Conservation (phyloP, 805 yeast genomes). For the Candida peoriensis region DNA sequence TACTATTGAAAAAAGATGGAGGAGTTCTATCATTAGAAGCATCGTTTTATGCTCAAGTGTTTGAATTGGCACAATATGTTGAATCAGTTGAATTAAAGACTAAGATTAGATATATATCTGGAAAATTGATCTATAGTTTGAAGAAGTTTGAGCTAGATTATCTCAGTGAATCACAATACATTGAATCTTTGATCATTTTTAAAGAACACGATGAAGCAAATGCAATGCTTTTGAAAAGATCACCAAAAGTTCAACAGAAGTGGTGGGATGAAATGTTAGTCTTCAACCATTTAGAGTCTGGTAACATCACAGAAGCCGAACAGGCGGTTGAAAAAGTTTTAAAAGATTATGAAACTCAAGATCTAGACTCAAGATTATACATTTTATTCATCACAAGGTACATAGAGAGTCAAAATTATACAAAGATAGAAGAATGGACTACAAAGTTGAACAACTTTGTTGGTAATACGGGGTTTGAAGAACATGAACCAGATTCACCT, state of each 20-base stretch:
- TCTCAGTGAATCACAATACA: conserved; percentile 44
- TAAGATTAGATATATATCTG: conserved; percentile 34
- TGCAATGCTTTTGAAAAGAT: conserved; percentile 31
- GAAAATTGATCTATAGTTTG: conserved; percentile 37
- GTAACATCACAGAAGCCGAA: conserved; percentile 33
- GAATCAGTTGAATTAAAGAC: conserved; percentile 27
- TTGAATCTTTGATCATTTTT: conserved; percentile 36
- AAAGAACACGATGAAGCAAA: conserved; percentile 32
- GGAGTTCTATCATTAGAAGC: conserved; percentile 23
- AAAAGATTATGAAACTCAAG: conserved; percentile 24
- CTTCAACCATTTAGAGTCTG: conserved; percentile 32
- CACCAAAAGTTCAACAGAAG: conserved; percentile 34
- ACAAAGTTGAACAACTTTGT: conserved; percentile 24
- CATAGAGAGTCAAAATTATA: conserved; percentile 21
- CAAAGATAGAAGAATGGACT: conserved; percentile 30
- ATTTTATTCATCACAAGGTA: conserved; percentile 31
- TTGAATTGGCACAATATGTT: conserved; percentile 36
- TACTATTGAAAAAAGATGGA: conserved; percentile 3
- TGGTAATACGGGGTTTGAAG: conserved; percentile 22
- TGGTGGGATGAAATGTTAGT: conserved; percentile 54
- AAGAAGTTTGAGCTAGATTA: conserved; percentile 44
- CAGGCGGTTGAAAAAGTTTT: conserved; percentile 25
- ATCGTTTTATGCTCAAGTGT: conserved; percentile 29
- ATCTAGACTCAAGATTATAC: conserved; percentile 33
- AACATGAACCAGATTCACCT: conserved; percentile 9